Evolutionary conservation across 768 basidiomycete genomes (phyloP), one percentile per base, ranked within the genome.

Genomic region (Agrocybe praecox): DNA sequence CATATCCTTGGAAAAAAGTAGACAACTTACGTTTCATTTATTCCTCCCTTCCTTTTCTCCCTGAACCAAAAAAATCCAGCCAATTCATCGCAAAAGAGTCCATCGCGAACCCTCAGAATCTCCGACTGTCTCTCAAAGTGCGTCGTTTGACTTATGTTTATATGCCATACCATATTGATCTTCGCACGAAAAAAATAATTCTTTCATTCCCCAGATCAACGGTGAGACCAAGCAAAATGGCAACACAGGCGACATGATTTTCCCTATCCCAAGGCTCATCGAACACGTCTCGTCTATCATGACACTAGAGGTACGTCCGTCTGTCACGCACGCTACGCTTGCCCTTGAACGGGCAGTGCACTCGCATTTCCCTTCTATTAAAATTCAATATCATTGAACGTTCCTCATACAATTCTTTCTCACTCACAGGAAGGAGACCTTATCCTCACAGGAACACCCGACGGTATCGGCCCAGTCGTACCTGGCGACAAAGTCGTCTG

Each of bases 221-320:
- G 94, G 87, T 40, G 72, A 78, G 18, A 74, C 83, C 53, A 95
- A 91, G 68, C 97, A 99, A 72, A 80, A 91, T 54, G 96, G 94
- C 2, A 86, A 80, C 22, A 95, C 96, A 5, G 71, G 76, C 14
- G 89, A 96, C 69, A 97, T 98, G 95, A 90, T 97, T 44, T 96
- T 96, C 78, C 81, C 80, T 26, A 94, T 98, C 34, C 94, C 95
- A 1, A 80, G 84, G 19, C 80, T 98, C 49, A 89, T 98, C 60
- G 85, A 90, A 61, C 95, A 96, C 67, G 81, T 96, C 53, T 96
- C 95, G 2, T 91, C 93, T 4, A 96, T 99, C 72, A 97, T 98
- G 95, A 88, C 89, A 0, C 81, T 99, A n/a, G 94, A 97, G 81
- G 95, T 90, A 15, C 46, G 77, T 65, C 23, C n/a, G n/a, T n/a